These are phyloP conservation scores for Sarcomyxa edulis DNA, from an alignment of 768 basidiomycete genomes.

Conservation along the genomic window DNA sequence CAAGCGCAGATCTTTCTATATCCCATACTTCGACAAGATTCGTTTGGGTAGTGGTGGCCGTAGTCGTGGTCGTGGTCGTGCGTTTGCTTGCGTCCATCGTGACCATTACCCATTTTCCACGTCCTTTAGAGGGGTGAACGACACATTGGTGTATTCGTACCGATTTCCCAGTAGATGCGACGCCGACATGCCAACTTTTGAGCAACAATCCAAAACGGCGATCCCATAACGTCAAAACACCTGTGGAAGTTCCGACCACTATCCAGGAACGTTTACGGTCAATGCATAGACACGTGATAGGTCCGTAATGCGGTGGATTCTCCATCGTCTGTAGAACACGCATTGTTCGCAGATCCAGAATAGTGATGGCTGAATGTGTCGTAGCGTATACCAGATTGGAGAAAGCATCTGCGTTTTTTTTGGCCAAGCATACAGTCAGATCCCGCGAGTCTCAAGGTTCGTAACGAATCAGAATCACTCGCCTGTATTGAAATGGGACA, in stretches of 20 bases:
- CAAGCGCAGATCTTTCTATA: slow-evolving; percentile 71
- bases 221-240: slow-evolving; percentile 90
- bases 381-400: slow-evolving; percentile 87
- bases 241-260: slow-evolving; percentile 80
- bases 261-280: slow-evolving; percentile 87
- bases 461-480: slow-evolving; percentile 6
- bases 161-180: slow-evolving; percentile 42
- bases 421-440: neutral
- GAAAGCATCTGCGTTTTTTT: slow-evolving; percentile 41
- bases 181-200: slow-evolving; percentile 80
- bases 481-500: slow-evolving; percentile 81
- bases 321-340: slow-evolving; percentile 68
- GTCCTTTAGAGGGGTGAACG: slow-evolving; percentile 83
- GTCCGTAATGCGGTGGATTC: slow-evolving; percentile 81
- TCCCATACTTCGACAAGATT: slow-evolving; percentile 88
- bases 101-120: slow-evolving; percentile 88
- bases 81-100: slow-evolving; percentile 56
- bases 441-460: too few species aligned
- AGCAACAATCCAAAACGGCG: slow-evolving; percentile 87
- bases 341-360: slow-evolving; percentile 86
- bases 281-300: slow-evolving; percentile 79
- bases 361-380: slow-evolving; percentile 66
- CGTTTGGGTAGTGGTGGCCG: slow-evolving; percentile 40
- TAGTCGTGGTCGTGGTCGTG: slow-evolving; percentile 28
- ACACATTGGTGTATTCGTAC: slow-evolving; percentile 68